Conservation (phyloP, 768 basidiomycete species). For the Pulveroboletus sp. region DNA sequence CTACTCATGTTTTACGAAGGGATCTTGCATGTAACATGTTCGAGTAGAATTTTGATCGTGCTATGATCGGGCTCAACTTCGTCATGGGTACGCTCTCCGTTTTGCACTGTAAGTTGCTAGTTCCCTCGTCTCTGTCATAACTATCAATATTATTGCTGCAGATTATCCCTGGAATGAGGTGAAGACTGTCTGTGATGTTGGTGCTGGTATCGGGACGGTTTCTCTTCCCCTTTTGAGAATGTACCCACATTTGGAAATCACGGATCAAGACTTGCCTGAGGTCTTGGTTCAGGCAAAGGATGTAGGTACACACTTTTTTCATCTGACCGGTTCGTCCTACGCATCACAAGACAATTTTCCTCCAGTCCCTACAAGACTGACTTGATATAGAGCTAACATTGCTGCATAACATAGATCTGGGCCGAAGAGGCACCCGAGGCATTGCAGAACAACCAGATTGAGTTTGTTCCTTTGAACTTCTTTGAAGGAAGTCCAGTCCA, state of each 20-base stretch:
- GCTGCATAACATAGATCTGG: too few species aligned
- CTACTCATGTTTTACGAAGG: background rate
- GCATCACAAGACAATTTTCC: background rate
- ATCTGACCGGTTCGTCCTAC: too few species aligned
- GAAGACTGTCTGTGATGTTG: conserved; percentile 28
- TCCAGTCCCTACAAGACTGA: too few species aligned
- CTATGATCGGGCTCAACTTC: conserved; percentile 20
- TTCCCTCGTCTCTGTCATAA: background rate
- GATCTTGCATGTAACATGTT: conserved; percentile 1
- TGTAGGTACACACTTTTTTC: conserved; percentile 2
- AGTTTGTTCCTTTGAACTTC: too few species aligned
- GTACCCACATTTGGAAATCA: conserved; percentile 26
- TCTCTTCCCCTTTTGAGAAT: conserved; percentile 25
- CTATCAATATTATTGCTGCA: background rate
- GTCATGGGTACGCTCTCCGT: conserved; percentile 24
- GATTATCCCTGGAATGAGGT: conserved; percentile 26
- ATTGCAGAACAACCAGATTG: too few species aligned
- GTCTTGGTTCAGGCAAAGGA: conserved; percentile 22
- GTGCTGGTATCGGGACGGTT: conserved; percentile 28
- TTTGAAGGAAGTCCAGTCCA: too few species aligned
- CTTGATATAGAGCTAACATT: too few species aligned
- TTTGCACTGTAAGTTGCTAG: conserved; percentile 17
- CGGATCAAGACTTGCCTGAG: conserved; percentile 28
- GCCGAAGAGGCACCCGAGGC: too few species aligned
- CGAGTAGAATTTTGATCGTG: conserved; percentile 20